Base-by-base conservation (phyloP, 2,329 filamentous ascomycete genomes). In the Hymenotorrendiella dingleyae region DNA sequence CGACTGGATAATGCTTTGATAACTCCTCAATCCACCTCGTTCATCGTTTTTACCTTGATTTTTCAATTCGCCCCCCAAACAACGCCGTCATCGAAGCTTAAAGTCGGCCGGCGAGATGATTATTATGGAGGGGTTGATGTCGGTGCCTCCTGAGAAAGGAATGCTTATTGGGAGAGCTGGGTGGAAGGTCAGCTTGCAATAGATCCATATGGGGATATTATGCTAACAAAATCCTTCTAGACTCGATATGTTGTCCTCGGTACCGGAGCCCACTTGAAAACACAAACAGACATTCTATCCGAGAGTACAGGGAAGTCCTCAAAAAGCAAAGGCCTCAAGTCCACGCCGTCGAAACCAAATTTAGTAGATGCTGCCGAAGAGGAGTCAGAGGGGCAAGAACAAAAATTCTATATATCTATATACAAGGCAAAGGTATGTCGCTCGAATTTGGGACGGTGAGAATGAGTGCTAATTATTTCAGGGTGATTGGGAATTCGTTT, bases 221-320 rank as follows among this genome's bases (percentile, higher is more conserved):
- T n/a, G n/a, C n/a, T n/a, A n/a, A n/a, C n/a, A n/a, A n/a, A n/a
- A n/a, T 37, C 16, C 27, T 34, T 52, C 27, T 57, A 82, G 78
- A 55, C 71, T 57, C 77, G 79, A 62, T 80, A 77, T 60, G 70
- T 82, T 36, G 67, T 78, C 43, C 65, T 81, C 43, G 76, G 76
- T 42, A 63, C 63, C n/a, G 62, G 62, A 44, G 62, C 61, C 40
- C 67, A 37, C 65, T 35, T 61, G 62, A 49, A 66, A 59, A 50
- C 61, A 60, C 48, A 75, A 68, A 72, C 75, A 32, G 77, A 82
- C 48, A 58, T 54, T 46, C 42, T 40, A 19, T 39, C 45, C 14
- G 43, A 50, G 24, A 36, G 36, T 23, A 41, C 36, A 12, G 40
- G 48, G 26, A 44, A 35, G 19, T 40, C 47, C 26, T 33, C 46